phyloP scores from a whole-genome alignment of 1,139 yeast species.

The Meyerozyma athensensis region DNA sequence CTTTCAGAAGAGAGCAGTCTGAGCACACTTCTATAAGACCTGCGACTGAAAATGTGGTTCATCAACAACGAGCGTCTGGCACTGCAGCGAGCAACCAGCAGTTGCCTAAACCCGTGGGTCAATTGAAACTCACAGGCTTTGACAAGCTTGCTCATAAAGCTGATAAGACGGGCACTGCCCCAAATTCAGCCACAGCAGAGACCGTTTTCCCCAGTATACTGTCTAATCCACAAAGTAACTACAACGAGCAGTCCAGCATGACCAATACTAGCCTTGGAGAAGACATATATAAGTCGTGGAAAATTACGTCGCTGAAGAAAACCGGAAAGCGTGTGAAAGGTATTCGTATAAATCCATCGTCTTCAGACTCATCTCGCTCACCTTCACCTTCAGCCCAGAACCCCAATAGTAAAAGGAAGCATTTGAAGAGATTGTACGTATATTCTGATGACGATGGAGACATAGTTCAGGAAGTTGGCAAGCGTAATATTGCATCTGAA shows the following conservation, averaged over 20 bases:
- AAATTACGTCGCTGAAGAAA: not conserved
- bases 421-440: not conserved
- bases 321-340: not conserved
- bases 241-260: no score
- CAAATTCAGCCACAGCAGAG: no score
- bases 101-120: no score
- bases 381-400: not conserved
- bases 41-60: no score
- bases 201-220: no score
- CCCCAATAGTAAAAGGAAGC: not conserved
- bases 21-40: no score
- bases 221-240: no score
- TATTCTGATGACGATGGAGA: not conserved
- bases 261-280: not conserved
- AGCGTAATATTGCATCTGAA: not conserved
- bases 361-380: conserved; percentile 1
- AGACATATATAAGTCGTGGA: not conserved
- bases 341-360: not conserved
- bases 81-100: no score
- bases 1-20: no score
- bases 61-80: no score
- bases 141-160: not conserved
- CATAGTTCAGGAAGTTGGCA: no score
- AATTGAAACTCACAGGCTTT: not conserved
- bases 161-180: no score